phyloP scores from a whole-genome alignment of 176 grass and related monocot genomes.

The Thalia dealbata region DNA sequence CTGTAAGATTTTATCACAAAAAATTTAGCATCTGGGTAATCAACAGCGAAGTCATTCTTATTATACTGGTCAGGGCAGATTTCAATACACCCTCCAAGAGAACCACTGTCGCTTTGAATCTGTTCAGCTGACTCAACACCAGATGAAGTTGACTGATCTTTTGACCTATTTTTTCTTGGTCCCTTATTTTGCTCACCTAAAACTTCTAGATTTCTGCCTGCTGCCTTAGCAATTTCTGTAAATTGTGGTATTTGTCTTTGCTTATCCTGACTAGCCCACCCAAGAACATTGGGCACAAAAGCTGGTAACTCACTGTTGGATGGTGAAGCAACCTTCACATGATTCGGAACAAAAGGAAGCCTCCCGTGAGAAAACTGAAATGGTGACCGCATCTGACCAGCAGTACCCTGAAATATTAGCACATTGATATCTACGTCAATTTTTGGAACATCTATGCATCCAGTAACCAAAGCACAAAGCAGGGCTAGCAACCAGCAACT shows the following conservation, averaged over 20 bases:
- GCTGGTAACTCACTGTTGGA: slow-evolving; percentile 24
- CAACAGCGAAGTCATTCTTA: slow-evolving; percentile 40
- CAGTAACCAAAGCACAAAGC: not conserved
- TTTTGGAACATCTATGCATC: slow-evolving; percentile 12
- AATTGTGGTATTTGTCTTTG: slow-evolving; percentile 15
- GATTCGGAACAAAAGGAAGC: slow-evolving; percentile 23
- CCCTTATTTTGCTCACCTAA: slow-evolving; percentile 26
- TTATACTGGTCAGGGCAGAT: slow-evolving; percentile 52
- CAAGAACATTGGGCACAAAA: slow-evolving; percentile 8
- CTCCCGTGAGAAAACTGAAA: slow-evolving; percentile 20
- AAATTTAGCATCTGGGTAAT: slow-evolving; percentile 73
- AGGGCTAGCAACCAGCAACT: not conserved
- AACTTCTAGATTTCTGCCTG: slow-evolving; percentile 13
- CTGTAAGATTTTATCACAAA: slow-evolving; percentile 87
- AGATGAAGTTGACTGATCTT: slow-evolving; percentile 17
- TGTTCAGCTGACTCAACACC: slow-evolving; percentile 33
- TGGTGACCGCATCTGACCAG: slow-evolving; percentile 14
- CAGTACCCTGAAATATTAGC: slow-evolving; percentile 5
- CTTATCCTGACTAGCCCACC: slow-evolving; percentile 37
- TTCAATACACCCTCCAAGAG: slow-evolving; percentile 38
- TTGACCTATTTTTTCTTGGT: slow-evolving; percentile 27
- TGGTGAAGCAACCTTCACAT: slow-evolving; percentile 16
- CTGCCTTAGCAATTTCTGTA: slow-evolving; percentile 4
- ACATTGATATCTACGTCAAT: not conserved
- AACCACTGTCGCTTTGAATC: slow-evolving; percentile 24